Conservation (phyloP, 805 yeast genomes). For the Lachancea sp. region DNA sequence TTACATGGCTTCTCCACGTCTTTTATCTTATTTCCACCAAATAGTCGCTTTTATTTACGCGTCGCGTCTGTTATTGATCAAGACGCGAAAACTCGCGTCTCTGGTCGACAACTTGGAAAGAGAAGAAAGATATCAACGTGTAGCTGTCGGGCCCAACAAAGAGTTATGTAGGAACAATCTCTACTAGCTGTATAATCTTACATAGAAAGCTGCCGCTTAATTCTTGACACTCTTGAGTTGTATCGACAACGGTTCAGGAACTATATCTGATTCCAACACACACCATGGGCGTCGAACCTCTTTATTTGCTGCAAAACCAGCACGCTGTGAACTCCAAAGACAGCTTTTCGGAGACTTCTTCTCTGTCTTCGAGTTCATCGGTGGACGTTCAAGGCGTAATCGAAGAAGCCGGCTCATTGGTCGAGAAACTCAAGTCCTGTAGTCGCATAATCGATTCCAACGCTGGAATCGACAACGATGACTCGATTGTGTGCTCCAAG, state of each 20-base stretch:
- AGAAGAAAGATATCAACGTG: background rate
- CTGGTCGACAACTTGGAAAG: background rate
- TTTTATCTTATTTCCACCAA: background rate
- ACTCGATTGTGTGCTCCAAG: background rate
- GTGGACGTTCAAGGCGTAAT: constrained; percentile 7
- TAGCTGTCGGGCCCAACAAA: too few species aligned
- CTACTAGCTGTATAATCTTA: too few species aligned
- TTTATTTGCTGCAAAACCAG: background rate
- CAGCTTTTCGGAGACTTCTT: background rate
- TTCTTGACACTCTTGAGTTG: too few species aligned
- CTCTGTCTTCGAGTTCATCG: background rate
- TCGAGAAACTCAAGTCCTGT: constrained; percentile 2
- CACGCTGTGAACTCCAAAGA: background rate
- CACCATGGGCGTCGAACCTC: background rate
- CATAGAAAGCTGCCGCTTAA: too few species aligned
- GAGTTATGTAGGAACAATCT: too few species aligned
- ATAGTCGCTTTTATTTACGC: constrained; percentile 1
- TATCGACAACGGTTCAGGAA: too few species aligned
- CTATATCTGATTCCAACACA: background rate
- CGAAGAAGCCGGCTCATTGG: constrained; percentile 5
- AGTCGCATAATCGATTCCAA: background rate
- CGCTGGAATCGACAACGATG: background rate
- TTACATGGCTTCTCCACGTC: background rate
- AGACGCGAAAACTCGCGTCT: constrained; percentile 4
- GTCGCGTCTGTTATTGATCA: constrained; percentile 6